These are phyloP conservation scores for Kokia cookei DNA, from an alignment of 441 rosid genomes.

Conservation along the genomic window DNA sequence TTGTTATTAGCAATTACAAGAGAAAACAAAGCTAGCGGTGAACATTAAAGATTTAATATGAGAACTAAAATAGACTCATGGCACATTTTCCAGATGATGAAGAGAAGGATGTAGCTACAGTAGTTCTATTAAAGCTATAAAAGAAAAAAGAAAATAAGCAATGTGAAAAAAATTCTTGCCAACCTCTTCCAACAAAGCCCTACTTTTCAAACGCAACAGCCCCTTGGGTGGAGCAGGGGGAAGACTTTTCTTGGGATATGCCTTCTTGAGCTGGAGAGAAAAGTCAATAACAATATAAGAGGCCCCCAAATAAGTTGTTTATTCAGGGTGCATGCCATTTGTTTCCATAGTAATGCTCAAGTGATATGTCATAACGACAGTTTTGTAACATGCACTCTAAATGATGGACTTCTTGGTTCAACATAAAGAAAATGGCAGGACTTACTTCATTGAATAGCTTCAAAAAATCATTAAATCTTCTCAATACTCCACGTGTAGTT, in stretches of 20 bases:
- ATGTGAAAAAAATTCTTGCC: slow-evolving; percentile 13
- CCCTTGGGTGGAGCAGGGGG: slow-evolving; percentile 96
- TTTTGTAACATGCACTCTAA: neutral
- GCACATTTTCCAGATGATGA: neutral
- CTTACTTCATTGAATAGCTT: slow-evolving; percentile 82
- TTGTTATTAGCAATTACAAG: neutral
- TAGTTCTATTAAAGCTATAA: neutral
- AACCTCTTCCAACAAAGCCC: slow-evolving; percentile 92
- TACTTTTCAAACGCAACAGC: slow-evolving; percentile 74
- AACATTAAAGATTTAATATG: neutral
- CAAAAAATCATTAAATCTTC: slow-evolving; percentile 94
- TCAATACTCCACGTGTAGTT: slow-evolving; percentile 55
- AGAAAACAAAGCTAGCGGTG: neutral
- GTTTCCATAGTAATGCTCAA: neutral
- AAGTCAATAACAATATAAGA: slow-evolving; percentile 10
- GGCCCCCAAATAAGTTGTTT: neutral
- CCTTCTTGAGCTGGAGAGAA: slow-evolving; percentile 64
- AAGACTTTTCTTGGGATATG: slow-evolving; percentile 64
- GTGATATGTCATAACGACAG: neutral
- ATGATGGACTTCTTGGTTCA: neutral
- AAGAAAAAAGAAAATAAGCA: neutral
- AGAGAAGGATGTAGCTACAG: neutral
- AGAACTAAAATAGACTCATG: neutral
- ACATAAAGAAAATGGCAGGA: slow-evolving; percentile 8
- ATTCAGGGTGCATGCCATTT: neutral